phyloP scores from a whole-genome alignment of 139 green algal species.

The Spirogloea muscicola region DNA sequence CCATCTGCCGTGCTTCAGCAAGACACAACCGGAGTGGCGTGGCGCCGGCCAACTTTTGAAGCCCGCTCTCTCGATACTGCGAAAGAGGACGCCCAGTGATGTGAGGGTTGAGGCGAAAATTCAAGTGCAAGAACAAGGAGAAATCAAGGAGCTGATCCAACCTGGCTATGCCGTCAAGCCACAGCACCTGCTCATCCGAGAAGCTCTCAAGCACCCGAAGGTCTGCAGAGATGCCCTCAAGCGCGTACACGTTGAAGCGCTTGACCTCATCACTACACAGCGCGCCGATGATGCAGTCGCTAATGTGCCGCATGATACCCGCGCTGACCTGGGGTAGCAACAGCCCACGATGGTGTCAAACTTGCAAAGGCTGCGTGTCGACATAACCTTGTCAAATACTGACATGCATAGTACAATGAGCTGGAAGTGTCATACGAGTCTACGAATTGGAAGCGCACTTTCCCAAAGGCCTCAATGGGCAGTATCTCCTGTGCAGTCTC shows the following conservation, averaged over 20 bases:
- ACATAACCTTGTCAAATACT: no score
- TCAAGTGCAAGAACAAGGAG: no score
- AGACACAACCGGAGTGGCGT: background rate
- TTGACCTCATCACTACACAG: slow-evolving; percentile 29
- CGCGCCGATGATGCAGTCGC: slow-evolving; percentile 21
- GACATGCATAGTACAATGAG: no score
- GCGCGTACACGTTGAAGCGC: slow-evolving; percentile 45
- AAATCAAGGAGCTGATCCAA: no score
- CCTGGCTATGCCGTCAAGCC: no score
- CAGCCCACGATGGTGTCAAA: no score
- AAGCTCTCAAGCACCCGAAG: slow-evolving; percentile 36
- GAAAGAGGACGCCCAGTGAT: no score
- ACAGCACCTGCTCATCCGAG: slow-evolving; percentile 38
- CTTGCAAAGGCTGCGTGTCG: no score
- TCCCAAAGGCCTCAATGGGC: slow-evolving; percentile 35
- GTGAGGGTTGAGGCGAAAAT: no score
- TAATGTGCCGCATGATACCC: slow-evolving; percentile 42
- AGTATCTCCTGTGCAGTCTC: slow-evolving; percentile 28
- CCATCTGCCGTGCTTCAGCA: slow-evolving; percentile 33
- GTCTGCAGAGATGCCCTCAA: slow-evolving; percentile 36
- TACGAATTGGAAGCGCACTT: no score
- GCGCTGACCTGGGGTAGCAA: slow-evolving; percentile 34
- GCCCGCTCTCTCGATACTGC: slow-evolving; percentile 24
- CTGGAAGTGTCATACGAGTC: no score
- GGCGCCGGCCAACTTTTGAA: slow-evolving; percentile 1